Base-by-base conservation (phyloP, 257 asterid species). In the Fraxinus quadrangulata region DNA sequence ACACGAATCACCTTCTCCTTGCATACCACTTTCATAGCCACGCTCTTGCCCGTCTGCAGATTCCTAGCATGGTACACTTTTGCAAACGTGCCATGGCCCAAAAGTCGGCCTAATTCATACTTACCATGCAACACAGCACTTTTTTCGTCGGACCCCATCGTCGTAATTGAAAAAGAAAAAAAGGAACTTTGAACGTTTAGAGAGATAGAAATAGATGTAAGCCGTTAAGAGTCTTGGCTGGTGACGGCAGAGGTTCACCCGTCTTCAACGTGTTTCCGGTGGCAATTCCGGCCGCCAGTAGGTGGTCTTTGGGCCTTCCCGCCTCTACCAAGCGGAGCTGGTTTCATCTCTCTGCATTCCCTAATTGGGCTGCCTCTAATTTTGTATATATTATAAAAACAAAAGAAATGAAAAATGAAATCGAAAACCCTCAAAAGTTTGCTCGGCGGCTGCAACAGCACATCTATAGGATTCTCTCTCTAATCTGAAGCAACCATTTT, bases 201-300 rank as follows among this genome's bases (percentile, higher is more conserved):
- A 9, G 34, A 4, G 21, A 63, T 26, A 16, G 13, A 51, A 76
- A 51, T 31, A 21, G 34, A 12, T 31, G 65, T 30, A 45, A 66
- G 4, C 16, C 6, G 72, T 72, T 47, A 31, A 65, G 65, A 59
- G 19, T 19, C 37, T 5, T 42, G 82, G 78, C 54, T 65, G 71
- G 78, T n/a, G 13, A 24, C 54, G 30, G 33, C 3, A 4, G 34
- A 8, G 2, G 19, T 80, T 93, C 96, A 92, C 90, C 98, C 98
- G 96, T 93, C 98, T 73, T 92, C 97, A 4, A 92, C 96, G 96
- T 94, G 92, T 82, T 94, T 94, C 82, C 98, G 96, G 87, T 92
- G 98, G 75, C 97, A 92, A 72, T 84, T 92, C 47, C 98, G 86
- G 87, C 95, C 96, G 82, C 94, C 86, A 63, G 73, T 54, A 72